Evolutionary conservation across 2,329 filamentous ascomycete genomes (phyloP), one percentile per base, ranked within the genome.

Genomic region (Huntiella abstrusa): DNA sequence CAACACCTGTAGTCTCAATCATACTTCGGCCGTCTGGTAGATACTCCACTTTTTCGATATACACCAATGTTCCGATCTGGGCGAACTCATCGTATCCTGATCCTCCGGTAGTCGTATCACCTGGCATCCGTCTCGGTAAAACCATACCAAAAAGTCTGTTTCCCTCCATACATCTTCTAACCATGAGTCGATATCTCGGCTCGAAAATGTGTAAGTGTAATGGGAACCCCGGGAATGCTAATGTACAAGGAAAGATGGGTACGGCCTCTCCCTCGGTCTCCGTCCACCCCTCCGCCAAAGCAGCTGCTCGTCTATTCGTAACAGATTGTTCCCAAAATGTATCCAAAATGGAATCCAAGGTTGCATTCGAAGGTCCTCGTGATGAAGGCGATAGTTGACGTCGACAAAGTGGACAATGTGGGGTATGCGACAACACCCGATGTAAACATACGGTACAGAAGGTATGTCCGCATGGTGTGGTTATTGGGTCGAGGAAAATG

Each of bases 141-240:
- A 93, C 71, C 82, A 94, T 93, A 17, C 87, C 87, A 56, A 95
- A 94, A 17, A 75, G 82, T 11, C 74, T 68, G 50, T 80, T 74
- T 0, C 77, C 75, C 51, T 86, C 80, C 45, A 92, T 65, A 0
- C 76, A 80, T 33, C 85, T 74, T 41, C 80, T 72, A 34, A 94
- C 80, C 84, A 94, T 91, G n/a, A 91, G 67, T 5, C 84, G 75
- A 58, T 94, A 94, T 5, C 83, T 73, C n/a, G 83, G 83, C 58
- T 94, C 87, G 56, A 93, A 94, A n/a, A 95, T 74, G 55, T 92
- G 83, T 3, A 94, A 65, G 53, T 91, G 91, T 0, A 83, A 87
- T 0, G 81, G 84, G 74, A 88, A 85, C 1, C 70, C 68, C 1
- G 87, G 87, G 54, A 91, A 88, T 0, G 83, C 73, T 6, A 92